Conservation (phyloP, 2,329 filamentous ascomycete species). For the Xylaria sp. region DNA sequence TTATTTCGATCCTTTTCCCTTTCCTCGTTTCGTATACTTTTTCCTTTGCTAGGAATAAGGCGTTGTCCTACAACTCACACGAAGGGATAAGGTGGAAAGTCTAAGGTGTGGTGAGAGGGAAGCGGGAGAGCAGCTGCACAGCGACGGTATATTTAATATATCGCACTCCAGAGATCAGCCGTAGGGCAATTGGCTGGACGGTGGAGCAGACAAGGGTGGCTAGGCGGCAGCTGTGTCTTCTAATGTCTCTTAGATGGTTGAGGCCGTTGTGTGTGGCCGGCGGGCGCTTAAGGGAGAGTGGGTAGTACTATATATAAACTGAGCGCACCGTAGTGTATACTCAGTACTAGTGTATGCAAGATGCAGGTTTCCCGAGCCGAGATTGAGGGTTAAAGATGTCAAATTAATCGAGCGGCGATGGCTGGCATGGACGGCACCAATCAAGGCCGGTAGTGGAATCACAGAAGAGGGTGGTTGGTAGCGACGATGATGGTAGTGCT, state of each 20-base stretch:
- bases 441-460: constrained; percentile 30
- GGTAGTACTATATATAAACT: constrained; percentile 44
- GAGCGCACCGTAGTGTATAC: neutral
- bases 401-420: constrained; percentile 34
- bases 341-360: constrained; percentile 38
- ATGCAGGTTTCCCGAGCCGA: constrained; percentile 49
- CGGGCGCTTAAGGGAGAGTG: constrained; percentile 48
- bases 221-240: constrained; percentile 43
- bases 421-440: constrained; percentile 32
- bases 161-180: constrained; percentile 29
- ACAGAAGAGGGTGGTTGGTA: constrained; percentile 34
- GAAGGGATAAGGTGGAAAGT: constrained; percentile 24
- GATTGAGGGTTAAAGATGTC: constrained; percentile 40
- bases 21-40: constrained; percentile 2
- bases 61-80: constrained; percentile 10
- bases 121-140: constrained; percentile 22
- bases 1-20: constrained; percentile 1
- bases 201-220: constrained; percentile 37
- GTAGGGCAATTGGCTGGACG: constrained; percentile 22
- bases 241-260: constrained; percentile 39
- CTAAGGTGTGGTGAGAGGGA: constrained; percentile 10
- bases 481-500: neutral
- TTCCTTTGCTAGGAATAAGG: constrained; percentile 8
- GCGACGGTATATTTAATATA: constrained; percentile 27
- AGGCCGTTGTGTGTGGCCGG: constrained; percentile 39